These are phyloP conservation scores for Termitomyces sp. DNA, from an alignment of 768 basidiomycete genomes.

Conservation along the genomic window DNA sequence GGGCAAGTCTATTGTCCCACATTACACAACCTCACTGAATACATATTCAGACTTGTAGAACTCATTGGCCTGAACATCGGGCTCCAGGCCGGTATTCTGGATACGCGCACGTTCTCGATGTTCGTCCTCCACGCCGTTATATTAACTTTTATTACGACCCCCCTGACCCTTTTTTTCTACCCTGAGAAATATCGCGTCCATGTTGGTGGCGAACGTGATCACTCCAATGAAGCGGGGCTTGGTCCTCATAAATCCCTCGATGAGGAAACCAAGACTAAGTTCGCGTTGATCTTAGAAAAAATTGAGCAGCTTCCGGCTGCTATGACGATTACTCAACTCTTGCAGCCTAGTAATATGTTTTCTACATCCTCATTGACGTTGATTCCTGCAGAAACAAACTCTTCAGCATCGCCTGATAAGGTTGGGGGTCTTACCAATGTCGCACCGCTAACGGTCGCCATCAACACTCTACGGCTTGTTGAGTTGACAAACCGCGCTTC, in stretches of 20 bases:
- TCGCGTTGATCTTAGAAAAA: constrained; percentile 74
- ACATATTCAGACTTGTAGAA: constrained; percentile 57
- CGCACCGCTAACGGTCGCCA: constrained; percentile 24
- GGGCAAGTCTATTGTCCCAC: constrained; percentile 40
- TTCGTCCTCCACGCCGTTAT: constrained; percentile 78
- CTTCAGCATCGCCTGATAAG: constrained; percentile 12
- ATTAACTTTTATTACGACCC: constrained; percentile 81
- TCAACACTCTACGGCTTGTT: constrained; percentile 83
- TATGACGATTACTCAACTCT: constrained; percentile 76
- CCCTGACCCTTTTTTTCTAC: constrained; percentile 73
- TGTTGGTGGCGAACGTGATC: constrained; percentile 16
- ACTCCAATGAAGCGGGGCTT: constrained; percentile 17
- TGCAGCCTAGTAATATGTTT: constrained; percentile 33
- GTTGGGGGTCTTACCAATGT: neutral
- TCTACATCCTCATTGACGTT: constrained; percentile 2
- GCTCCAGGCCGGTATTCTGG: constrained; percentile 57
- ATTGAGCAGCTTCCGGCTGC: constrained; percentile 76
- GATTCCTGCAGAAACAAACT: constrained; percentile 24
- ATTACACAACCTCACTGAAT: neutral
- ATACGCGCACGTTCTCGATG: constrained; percentile 76
- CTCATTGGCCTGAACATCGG: constrained; percentile 92
- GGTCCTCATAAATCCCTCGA: constrained; percentile 17
- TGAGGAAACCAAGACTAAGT: constrained; percentile 46
- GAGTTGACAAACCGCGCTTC: constrained; percentile 88
- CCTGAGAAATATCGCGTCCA: constrained; percentile 53